Evolutionary conservation across 176 grass and related monocot species (phyloP), one percentile per base, ranked within the genome.

Genomic region (Saccharum officinarum): DNA sequence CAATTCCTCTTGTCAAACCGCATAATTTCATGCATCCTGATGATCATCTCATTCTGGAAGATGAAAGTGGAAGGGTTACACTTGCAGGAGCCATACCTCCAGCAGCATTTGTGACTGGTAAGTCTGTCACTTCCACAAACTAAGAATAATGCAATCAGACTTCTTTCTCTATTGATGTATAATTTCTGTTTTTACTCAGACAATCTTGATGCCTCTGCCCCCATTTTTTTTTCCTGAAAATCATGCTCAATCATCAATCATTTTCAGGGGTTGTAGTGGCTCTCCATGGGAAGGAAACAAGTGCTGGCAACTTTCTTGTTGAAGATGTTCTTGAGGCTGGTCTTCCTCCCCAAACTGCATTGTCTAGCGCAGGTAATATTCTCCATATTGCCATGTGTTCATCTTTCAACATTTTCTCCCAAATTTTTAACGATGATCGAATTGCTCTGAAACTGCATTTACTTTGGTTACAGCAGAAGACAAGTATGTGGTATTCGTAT

Each of bases 1-100:
- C 69, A 57, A 79, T 96, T 76, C 97, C 97, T 71, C 97, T 99
- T 72, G 97, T 89, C 54, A 99, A 96, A 52, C 97, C 82, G 14
- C 97, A 99, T 76, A 99, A 99, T 89, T 99, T 99, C 90, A 90
- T 92, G 81, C 94, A 95, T 79, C 87, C 89, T 55, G 97, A 99
- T 67, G 97, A 99, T 80, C 92, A 99, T 94, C 91, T 99, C 69
- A 92, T 96, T 89, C 86, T 99, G 80, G 97, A 99, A 99, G 93
- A 99, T 84, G 97, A 99, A 82, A 99, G 97, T 57, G 97, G 97
- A 86, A 92, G 97, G 81, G 97, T 99, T 81, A 90, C 92, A 77
- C 84, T 99, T 82, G 84, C 93, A 86, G 93, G 93, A 91, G 71
- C 80, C 65, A 84, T 96, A 79, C 71, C 78, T 54, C 90, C 90